phyloP scores from a whole-genome alignment of 2,329 filamentous ascomycete genomes.

The Fusarium globosum region DNA sequence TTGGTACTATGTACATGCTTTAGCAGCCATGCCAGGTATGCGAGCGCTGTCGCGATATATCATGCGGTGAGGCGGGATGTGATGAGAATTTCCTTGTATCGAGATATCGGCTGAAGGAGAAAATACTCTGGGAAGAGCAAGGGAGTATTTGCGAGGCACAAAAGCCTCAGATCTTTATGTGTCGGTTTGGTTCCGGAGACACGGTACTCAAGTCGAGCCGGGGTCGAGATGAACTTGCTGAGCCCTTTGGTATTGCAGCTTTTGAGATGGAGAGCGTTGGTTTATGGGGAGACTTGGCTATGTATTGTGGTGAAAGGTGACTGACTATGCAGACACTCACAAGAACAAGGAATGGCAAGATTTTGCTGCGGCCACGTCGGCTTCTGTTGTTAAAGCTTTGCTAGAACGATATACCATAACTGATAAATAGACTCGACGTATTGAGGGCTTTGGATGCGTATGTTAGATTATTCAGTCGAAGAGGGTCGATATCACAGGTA shows the following conservation, averaged over 20 bases:
- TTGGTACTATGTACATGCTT: background rate
- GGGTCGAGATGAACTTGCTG: background rate
- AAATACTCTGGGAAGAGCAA: fast-evolving
- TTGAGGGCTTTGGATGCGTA: fast-evolving
- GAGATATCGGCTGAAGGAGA: fast-evolving
- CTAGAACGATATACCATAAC: background rate
- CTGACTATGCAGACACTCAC: conserved; percentile 9
- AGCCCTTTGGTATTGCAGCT: background rate
- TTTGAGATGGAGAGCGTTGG: conserved; percentile 51
- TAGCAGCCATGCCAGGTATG: background rate
- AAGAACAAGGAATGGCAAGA: background rate
- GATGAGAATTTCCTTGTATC: fast-evolving
- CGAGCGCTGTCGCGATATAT: background rate
- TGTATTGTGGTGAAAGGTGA: conserved; percentile 50
- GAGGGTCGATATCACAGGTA: fast-evolving
- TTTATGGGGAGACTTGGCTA: conserved; percentile 45
- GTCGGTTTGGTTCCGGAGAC: background rate
- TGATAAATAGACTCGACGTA: background rate
- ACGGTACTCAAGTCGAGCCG: fast-evolving
- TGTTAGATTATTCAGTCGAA: no score
- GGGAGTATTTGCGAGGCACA: fast-evolving
- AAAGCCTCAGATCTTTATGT: background rate
- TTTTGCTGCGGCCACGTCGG: background rate
- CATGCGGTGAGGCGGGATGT: background rate
- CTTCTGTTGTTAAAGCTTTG: background rate